Evolutionary conservation across 176 grass and related monocot genomes (phyloP).

Genomic region (Triticum timopheevii): DNA sequence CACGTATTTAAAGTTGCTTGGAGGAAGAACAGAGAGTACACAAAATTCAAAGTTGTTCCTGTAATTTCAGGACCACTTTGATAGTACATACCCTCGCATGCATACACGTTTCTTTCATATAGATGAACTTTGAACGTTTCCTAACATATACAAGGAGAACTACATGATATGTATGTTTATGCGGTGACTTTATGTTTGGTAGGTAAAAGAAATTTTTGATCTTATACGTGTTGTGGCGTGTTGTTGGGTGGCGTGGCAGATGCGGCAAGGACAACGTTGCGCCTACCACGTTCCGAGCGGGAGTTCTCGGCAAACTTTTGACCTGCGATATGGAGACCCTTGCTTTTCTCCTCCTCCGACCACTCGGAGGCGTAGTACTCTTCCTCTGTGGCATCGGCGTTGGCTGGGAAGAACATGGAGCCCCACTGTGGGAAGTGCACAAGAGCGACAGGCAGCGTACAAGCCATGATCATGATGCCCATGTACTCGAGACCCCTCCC

Average conservation of each 20-base stretch:
- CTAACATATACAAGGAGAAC: background rate
- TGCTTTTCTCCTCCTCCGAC: conserved; percentile 55
- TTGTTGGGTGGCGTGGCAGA: conserved; percentile 34
- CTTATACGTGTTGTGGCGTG: conserved; percentile 33
- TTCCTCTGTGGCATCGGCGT: conserved; percentile 37
- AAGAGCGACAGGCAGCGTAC: conserved; percentile 45
- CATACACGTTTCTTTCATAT: background rate
- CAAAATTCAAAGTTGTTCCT: background rate
- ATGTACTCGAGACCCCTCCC: conserved; percentile 48
- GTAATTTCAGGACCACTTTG: background rate
- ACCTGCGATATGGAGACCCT: conserved; percentile 43
- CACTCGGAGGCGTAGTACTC: conserved; percentile 63
- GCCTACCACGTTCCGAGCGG: conserved; percentile 60
- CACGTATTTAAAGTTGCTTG: background rate
- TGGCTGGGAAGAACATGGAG: conserved; percentile 70
- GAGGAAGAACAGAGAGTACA: background rate
- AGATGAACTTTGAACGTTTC: background rate
- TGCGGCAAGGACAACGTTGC: conserved; percentile 13
- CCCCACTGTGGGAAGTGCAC: conserved; percentile 93
- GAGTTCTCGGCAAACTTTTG: conserved; percentile 79
- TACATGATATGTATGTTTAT: background rate
- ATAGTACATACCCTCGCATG: background rate
- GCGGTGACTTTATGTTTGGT: background rate
- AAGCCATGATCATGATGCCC: conserved; percentile 92
- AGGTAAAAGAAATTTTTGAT: background rate